phyloP scores from a whole-genome alignment of 148 eudicot genomes.

The Cornus kousa region DNA sequence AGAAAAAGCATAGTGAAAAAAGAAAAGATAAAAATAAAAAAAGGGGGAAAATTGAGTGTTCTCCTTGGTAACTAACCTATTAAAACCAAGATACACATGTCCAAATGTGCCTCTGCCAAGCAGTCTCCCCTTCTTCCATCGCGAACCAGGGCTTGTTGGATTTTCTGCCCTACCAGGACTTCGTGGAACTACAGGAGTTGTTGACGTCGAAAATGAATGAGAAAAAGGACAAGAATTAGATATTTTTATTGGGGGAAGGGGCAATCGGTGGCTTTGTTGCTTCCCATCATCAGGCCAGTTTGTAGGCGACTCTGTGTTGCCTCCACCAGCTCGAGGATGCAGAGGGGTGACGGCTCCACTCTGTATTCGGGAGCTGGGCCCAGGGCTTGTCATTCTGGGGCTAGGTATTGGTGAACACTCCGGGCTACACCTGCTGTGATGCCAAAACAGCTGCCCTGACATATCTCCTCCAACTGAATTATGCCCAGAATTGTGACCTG shows the following conservation, averaged over 20 bases:
- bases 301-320: conserved; percentile 10
- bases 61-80: conserved; percentile 36
- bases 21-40: neutral
- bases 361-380: conserved; percentile 38
- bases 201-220: conserved; percentile 22
- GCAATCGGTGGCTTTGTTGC: conserved; percentile 38
- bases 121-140: conserved; percentile 58
- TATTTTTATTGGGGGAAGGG: conserved; percentile 26
- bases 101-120: conserved; percentile 64
- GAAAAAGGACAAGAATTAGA: conserved; percentile 21
- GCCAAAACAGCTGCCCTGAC: conserved; percentile 34
- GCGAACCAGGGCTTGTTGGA: conserved; percentile 32
- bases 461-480: conserved; percentile 39
- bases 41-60: neutral
- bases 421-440: conserved; percentile 41
- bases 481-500: conserved; percentile 32
- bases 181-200: conserved; percentile 17
- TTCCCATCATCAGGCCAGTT: conserved; percentile 36
- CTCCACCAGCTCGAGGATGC: conserved; percentile 29
- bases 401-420: conserved; percentile 42
- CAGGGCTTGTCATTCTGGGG: conserved; percentile 42
- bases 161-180: conserved; percentile 25
- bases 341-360: conserved; percentile 43
- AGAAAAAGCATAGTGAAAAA: neutral
- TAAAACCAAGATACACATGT: conserved; percentile 53